Base-by-base conservation (phyloP, 768 basidiomycete genomes). In the Lentinula aciculospora region DNA sequence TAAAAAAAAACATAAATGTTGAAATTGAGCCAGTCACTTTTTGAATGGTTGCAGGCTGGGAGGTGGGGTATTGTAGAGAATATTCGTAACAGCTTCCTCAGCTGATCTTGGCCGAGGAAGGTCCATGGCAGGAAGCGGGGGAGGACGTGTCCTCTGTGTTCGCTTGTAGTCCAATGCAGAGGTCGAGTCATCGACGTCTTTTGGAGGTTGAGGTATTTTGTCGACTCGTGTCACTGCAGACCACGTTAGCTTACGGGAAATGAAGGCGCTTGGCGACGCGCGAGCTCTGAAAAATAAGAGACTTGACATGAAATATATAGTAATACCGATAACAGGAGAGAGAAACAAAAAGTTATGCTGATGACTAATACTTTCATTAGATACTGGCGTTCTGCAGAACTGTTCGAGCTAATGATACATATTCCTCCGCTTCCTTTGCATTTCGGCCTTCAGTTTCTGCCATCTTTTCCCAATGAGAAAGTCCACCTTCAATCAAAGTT, bases 61-160 rank as follows among this genome's bases (percentile, higher is more conserved):
- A 23, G 93, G 91, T 8, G 92, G 93, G 2, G 94, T 95, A 67
- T 98, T 97, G 76, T 98, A 98, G 13, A 98, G 76, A 65, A 98
- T 98, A 67, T 98, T 98, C 31, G 94, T 95, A 32, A 98, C 96
- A 29, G 96, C 94, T 72, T 98, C 94, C 70, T 97, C 94, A 19
- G 95, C 95, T 9, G 81, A 88, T 48, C 93, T 83, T 12, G 83
- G 77, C 53, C 91, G 82, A 3, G 92, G 94, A n/a, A 90, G 71
- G 66, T 95, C 92, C 69, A 86, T 91, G 10, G 82, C 80, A 0
- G 94, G 94, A 15, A 97, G 79, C 17, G 92, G 91, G 2, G 94
- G 93, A 5, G 93, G 92, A 25, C 86, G 76, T 56, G 76, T 75
- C 58, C 80, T 79, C 60, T 92, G 90, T 7, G 80, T 69, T 32